phyloP scores from a whole-genome alignment of 805 yeast genomes.

The Hanseniaspora meyeri region DNA sequence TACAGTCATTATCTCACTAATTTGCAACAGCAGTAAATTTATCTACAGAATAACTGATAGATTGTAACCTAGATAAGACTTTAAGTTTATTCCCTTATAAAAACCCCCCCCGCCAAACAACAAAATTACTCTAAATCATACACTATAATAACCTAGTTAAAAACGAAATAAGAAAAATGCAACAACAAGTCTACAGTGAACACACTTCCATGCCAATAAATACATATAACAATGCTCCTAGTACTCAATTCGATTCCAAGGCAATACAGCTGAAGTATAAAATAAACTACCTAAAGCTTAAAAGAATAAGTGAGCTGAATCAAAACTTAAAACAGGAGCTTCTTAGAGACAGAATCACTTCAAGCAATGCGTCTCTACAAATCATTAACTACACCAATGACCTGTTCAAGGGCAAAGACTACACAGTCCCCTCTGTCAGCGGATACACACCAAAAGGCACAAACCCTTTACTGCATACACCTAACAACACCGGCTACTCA shows the following conservation, averaged over 20 bases:
- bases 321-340: conserved; percentile 40
- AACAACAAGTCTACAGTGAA: neutral
- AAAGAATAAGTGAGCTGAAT: conserved; percentile 48
- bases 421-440: conserved; percentile 31
- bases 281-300: conserved; percentile 44
- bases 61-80: no score
- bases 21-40: no score
- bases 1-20: no score
- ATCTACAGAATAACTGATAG: no score
- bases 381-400: conserved; percentile 28
- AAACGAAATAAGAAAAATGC: neutral
- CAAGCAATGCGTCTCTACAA: conserved; percentile 47
- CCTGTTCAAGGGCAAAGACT: conserved; percentile 26
- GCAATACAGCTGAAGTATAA: conserved; percentile 27
- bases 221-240: neutral
- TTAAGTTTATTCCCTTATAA: no score
- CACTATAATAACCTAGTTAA: no score
- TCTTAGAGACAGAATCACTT: conserved; percentile 45
- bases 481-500: conserved; percentile 9
- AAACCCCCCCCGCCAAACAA: no score
- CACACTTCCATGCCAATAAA: neutral
- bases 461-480: conserved; percentile 28
- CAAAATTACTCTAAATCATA: no score
- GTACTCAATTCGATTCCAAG: neutral
- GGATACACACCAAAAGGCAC: conserved; percentile 30